Base-by-base conservation (phyloP, 2,329 filamentous ascomycete species). In the Bipolaris victoriae region DNA sequence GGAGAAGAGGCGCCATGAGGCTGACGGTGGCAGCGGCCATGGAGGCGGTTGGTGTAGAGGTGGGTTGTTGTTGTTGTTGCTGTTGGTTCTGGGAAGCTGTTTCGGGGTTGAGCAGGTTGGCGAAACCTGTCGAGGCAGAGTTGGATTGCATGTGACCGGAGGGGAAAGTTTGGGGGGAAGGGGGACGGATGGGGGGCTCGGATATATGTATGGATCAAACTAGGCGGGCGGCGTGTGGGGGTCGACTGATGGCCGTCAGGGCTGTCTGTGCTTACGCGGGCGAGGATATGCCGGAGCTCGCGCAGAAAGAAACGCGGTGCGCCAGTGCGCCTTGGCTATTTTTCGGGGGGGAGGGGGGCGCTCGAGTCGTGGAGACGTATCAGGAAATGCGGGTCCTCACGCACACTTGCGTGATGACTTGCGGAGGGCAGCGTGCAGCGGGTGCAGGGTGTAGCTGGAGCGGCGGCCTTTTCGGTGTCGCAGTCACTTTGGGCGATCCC, bases 1-100 rank as follows among this genome's bases (percentile, higher is more conserved):
- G 88, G 82, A 80, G 87, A 81, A 75, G 87, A 79, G 70, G 86
- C 77, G 76, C 77, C 76, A 81, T 79, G 63, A 80, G 77, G 70
- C 79, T 78, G 64, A 81, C 79, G 54, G 79, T 75, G 65, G 80
- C 77, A 52, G 81, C 77, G 60, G 77, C 76, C 76, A 78, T 79
- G 52, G 67, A 57, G 65, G 55, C 29, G 50, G 20, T 24, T 43
- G 58, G 22, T 9, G 56, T 40, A 18, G 62, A 40, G 16, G 62
- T 39, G 18, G 62, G 49, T 49, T 60, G 58, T 22, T 61, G 43
- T 9, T 20, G 15, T 15, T 43, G 40, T 15, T 20, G 15, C 1
- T 31, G 59, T 40, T 66, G 59, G 24, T 57, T 31, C 44, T 56
- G 46, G 26, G 45, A 47, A 31, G 67, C 43, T 10, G 61, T 55